Conservation (phyloP, 345 rosid species). For the Fremontodendron californicum region DNA sequence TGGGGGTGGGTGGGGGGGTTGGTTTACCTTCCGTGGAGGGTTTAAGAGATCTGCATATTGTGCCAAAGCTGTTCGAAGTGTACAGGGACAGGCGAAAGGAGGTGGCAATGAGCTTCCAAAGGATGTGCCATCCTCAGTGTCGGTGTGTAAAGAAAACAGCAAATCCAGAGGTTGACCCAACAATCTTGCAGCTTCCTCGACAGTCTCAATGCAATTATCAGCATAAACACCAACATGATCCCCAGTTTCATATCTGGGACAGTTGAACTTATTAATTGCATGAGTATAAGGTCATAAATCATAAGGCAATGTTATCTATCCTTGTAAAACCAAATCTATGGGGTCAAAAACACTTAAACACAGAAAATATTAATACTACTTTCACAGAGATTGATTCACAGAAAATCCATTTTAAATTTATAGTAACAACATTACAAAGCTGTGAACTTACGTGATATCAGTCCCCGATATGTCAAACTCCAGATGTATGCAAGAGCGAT, state of each 20-base stretch:
- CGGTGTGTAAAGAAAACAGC: constrained; percentile 63
- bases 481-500: constrained; percentile 89
- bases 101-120: constrained; percentile 67
- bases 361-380: background rate
- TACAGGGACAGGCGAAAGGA: constrained; percentile 79
- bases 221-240: constrained; percentile 88
- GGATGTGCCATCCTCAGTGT: constrained; percentile 70
- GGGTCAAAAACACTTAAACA: background rate
- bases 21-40: constrained; percentile 74
- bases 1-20: background rate
- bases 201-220: constrained; percentile 66
- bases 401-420: constrained; percentile 7
- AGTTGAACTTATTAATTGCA: background rate
- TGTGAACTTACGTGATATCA: constrained; percentile 58
- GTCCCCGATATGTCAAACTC: constrained; percentile 82
- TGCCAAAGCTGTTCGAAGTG: constrained; percentile 59
- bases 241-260: constrained; percentile 82
- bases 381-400: background rate
- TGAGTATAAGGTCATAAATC: background rate
- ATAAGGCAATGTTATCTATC: background rate
- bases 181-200: constrained; percentile 65
- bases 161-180: constrained; percentile 65
- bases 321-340: background rate
- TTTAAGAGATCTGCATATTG: constrained; percentile 67
- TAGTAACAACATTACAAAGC: background rate